phyloP scores from a whole-genome alignment of 2,329 filamentous ascomycete genomes.

The Aureobasidium sp. region DNA sequence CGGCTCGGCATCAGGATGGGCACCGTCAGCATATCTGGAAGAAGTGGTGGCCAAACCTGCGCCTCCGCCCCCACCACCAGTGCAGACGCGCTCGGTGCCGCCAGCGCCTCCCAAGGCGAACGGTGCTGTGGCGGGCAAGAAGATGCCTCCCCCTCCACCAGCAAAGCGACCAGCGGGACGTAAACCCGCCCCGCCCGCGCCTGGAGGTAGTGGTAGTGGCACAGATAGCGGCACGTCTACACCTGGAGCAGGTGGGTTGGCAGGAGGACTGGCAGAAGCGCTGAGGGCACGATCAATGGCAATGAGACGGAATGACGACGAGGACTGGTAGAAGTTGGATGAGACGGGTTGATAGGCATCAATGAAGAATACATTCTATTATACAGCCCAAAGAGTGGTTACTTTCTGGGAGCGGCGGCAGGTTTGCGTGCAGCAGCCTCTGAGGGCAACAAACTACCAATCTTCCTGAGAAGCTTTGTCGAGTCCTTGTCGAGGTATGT shows the following conservation, averaged over 20 bases:
- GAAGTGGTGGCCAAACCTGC: conserved; percentile 59
- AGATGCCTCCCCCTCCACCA: conserved; percentile 68
- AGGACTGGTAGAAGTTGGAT: conserved; percentile 22
- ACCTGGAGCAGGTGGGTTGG: conserved; percentile 36
- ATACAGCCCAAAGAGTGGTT: not conserved
- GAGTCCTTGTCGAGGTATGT: conserved; percentile 26
- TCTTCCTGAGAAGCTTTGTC: conserved; percentile 29
- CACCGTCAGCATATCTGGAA: conserved; percentile 88
- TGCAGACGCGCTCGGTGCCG: conserved; percentile 47
- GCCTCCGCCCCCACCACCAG: conserved; percentile 47
- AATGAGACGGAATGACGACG: conserved; percentile 37
- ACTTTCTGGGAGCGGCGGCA: conserved; percentile 8
- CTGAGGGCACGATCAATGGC: conserved; percentile 44
- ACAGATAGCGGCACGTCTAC: conserved; percentile 33
- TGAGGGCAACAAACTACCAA: conserved; percentile 17
- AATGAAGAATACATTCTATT: conserved; percentile 14
- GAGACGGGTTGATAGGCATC: not conserved
- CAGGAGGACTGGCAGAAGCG: conserved; percentile 45
- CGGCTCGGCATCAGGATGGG: conserved; percentile 75
- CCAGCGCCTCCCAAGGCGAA: conserved; percentile 48
- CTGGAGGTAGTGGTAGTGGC: conserved; percentile 54
- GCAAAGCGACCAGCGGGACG: conserved; percentile 69
- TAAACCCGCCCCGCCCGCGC: conserved; percentile 61
- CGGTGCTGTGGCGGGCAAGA: conserved; percentile 50
- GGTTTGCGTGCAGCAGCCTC: conserved; percentile 14